Conservation (phyloP, 257 asterid species). For the Solanum lycopersicoides region DNA sequence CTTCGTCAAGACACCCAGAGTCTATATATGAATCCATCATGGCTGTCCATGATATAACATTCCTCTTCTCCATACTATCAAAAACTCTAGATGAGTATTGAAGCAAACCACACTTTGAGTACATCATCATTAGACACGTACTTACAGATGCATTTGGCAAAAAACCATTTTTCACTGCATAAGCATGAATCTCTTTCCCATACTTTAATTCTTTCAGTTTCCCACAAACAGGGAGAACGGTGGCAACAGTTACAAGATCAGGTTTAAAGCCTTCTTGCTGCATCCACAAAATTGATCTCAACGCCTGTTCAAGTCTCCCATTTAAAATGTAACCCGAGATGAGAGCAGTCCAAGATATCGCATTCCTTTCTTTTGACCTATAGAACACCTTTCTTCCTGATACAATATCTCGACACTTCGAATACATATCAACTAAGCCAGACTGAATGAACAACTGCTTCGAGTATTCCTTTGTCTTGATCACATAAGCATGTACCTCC, state of each 20-base stretch:
- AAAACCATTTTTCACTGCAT: conserved; percentile 48
- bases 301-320: conserved; percentile 77
- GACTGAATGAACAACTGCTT: conserved; percentile 64
- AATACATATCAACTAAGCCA: conserved; percentile 79
- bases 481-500: conserved; percentile 78
- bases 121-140: conserved; percentile 89
- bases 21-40: conserved; percentile 77
- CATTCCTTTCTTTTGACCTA: conserved; percentile 52
- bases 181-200: conserved; percentile 79
- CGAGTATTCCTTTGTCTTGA: conserved; percentile 63
- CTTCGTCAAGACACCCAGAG: conserved; percentile 31
- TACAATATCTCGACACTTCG: conserved; percentile 78
- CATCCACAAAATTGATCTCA: conserved; percentile 82
- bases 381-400: conserved; percentile 80
- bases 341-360: conserved; percentile 85
- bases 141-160: conserved; percentile 40
- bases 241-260: conserved; percentile 70
- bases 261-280: conserved; percentile 93
- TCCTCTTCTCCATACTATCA: conserved; percentile 48
- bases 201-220: conserved; percentile 47
- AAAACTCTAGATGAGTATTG: conserved; percentile 53
- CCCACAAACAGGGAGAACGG: conserved; percentile 87
- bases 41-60: conserved; percentile 84
- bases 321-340: conserved; percentile 66
- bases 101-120: conserved; percentile 51